phyloP scores from a whole-genome alignment of 208 protist genomes.

The Leishmania turanica region DNA sequence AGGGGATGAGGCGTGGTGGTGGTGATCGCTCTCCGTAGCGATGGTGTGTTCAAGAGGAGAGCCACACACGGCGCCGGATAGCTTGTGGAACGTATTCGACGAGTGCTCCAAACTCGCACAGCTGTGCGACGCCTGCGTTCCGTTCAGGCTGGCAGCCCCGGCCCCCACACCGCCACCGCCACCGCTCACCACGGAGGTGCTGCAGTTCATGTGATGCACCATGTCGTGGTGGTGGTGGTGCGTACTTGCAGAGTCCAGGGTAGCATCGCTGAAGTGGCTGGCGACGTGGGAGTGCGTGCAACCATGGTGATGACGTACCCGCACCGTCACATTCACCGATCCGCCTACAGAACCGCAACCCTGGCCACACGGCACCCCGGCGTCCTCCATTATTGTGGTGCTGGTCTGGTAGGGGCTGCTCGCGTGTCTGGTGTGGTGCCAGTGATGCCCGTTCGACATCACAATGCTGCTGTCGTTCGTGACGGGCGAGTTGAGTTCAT shows the following conservation, averaged over 20 bases:
- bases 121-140: conserved; percentile 12
- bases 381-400: conserved; percentile 2
- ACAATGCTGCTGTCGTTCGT: conserved; percentile 14
- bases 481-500: background rate
- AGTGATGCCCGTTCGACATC: background rate
- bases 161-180: conserved; percentile 5
- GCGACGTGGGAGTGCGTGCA: conserved; percentile 18
- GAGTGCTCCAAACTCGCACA: conserved; percentile 13
- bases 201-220: background rate
- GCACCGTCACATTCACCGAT: conserved; percentile 35
- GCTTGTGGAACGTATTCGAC: conserved; percentile 13
- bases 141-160: conserved; percentile 3
- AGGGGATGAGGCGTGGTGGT: background rate
- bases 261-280: conserved; percentile 40
- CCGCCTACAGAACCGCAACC: conserved; percentile 5
- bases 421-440: conserved; percentile 2
- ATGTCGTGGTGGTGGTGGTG: conserved; percentile 7
- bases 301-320: conserved; percentile 28
- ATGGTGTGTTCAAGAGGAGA: conserved; percentile 1
- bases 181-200: background rate
- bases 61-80: background rate
- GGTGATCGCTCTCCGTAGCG: background rate
- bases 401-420: conserved; percentile 15
- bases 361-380: background rate
- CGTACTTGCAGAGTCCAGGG: conserved; percentile 7